phyloP scores from a whole-genome alignment of 306 rosid genomes.

The Sicyos baderoa region DNA sequence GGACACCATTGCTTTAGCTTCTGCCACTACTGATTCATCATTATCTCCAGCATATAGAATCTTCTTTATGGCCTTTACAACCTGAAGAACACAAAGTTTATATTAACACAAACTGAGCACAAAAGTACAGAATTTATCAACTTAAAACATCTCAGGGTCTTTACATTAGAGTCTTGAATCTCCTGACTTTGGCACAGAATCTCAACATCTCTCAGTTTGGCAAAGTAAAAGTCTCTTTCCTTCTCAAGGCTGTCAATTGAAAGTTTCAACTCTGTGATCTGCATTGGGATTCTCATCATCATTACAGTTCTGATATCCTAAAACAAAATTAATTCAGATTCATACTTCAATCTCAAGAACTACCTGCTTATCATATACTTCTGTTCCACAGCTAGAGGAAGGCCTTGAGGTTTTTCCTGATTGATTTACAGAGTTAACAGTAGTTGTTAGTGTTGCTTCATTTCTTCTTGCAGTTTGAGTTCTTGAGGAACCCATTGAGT shows the following conservation, averaged over 20 bases:
- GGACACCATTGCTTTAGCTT: slow-evolving; percentile 75
- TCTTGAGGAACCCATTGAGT: slow-evolving; percentile 39
- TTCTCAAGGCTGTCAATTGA: slow-evolving; percentile 94
- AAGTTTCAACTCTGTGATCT: slow-evolving; percentile 81
- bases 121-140: too few relatives aligned
- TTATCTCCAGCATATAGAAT: slow-evolving; percentile 79
- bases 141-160: too few relatives aligned
- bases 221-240: slow-evolving; percentile 87
- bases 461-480: slow-evolving; percentile 60
- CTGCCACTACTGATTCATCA: slow-evolving; percentile 61
- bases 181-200: slow-evolving; percentile 70
- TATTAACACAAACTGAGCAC: too few relatives aligned
- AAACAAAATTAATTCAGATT: neutral
- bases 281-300: slow-evolving; percentile 21
- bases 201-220: slow-evolving; percentile 81
- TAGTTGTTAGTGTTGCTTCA: slow-evolving; percentile 35
- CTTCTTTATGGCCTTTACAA: slow-evolving; percentile 69
- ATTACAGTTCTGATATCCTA: neutral
- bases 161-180: slow-evolving; percentile 43
- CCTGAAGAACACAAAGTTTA: slow-evolving; percentile 32
- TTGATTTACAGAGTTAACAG: slow-evolving; percentile 36
- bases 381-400: slow-evolving; percentile 34
- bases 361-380: slow-evolving; percentile 65
- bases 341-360: neutral
- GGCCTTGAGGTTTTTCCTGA: slow-evolving; percentile 41